phyloP scores from a whole-genome alignment of 2,329 filamentous ascomycete species.

The Neofusicoccum laricinum region DNA sequence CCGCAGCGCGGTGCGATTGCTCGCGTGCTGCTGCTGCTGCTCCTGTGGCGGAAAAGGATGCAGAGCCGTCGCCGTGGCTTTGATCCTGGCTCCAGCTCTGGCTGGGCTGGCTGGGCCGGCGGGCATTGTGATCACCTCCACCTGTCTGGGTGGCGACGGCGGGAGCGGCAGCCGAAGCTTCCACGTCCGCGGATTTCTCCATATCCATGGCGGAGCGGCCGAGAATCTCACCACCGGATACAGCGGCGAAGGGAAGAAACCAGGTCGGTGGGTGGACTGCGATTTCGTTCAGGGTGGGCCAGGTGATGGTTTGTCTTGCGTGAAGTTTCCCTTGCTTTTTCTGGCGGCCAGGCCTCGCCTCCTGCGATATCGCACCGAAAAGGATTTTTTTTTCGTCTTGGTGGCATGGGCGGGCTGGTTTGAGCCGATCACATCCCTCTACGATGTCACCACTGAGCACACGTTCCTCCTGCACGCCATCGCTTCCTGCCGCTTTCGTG shows the following conservation, averaged over 20 bases:
- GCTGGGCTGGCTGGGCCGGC: background rate
- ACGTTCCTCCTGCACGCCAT: conserved; percentile 1
- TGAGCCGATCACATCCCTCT: background rate
- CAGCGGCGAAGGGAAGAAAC: background rate
- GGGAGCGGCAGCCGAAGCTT: background rate
- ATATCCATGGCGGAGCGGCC: background rate
- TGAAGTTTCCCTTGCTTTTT: too few relatives aligned
- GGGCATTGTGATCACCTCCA: background rate
- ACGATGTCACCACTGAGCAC: background rate
- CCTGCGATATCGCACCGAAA: background rate
- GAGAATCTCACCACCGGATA: too few relatives aligned
- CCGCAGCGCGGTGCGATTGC: background rate
- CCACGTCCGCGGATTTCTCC: background rate
- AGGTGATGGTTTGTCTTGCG: background rate
- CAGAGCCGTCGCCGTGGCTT: background rate
- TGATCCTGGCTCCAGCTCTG: background rate
- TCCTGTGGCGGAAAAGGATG: background rate
- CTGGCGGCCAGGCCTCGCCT: background rate
- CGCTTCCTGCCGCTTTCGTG: too few relatives aligned
- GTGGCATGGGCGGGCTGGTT: background rate
- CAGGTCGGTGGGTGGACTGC: too few relatives aligned
- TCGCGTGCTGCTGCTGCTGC: background rate
- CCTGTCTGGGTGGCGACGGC: background rate
- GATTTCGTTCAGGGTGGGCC: background rate
- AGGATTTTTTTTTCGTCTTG: background rate